These are phyloP conservation scores for Suhomyces choctaworum DNA, from an alignment of 1,139 yeast species.

Conservation along the genomic window DNA sequence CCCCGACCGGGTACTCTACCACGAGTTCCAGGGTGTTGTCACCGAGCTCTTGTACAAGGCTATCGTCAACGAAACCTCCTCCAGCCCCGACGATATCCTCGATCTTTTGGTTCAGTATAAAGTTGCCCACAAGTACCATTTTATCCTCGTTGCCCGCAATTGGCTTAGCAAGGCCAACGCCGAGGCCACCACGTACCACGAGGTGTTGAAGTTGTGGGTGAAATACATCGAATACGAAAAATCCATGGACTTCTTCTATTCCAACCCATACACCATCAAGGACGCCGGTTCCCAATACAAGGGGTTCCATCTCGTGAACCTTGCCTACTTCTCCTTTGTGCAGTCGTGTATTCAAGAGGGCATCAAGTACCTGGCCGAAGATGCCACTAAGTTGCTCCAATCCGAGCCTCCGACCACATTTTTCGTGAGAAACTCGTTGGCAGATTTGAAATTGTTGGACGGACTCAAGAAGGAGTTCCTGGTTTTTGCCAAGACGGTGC, in stretches of 20 bases:
- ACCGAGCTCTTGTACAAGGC: conserved; percentile 26
- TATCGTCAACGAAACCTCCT: conserved; percentile 17
- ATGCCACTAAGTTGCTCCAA: conserved; percentile 34
- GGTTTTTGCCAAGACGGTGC: conserved; percentile 17
- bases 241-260: conserved; percentile 10
- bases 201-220: conserved; percentile 38
- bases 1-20: conserved; percentile 14
- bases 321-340: conserved; percentile 39
- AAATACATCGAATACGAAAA: conserved; percentile 30
- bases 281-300: conserved; percentile 14
- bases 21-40: conserved; percentile 30
- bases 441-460: conserved; percentile 15
- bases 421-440: conserved; percentile 21
- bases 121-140: conserved; percentile 38
- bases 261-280: conserved; percentile 15
- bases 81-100: conserved; percentile 26
- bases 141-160: conserved; percentile 26
- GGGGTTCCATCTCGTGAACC: conserved; percentile 22
- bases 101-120: conserved; percentile 29
- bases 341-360: conserved; percentile 30
- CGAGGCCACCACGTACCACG: conserved; percentile 20
- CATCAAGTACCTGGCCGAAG: conserved; percentile 24
- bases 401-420: conserved; percentile 26
- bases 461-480: conserved; percentile 17
- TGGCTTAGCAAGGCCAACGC: conserved; percentile 17